A percentile compares a stretch with the other conserved stretches of the same genome.
These are phyloP conservation scores for Colletotrichum sp. DNA, from an alignment of 2,329 filamentous ascomycete genomes.

Conservation along the genomic window DNA sequence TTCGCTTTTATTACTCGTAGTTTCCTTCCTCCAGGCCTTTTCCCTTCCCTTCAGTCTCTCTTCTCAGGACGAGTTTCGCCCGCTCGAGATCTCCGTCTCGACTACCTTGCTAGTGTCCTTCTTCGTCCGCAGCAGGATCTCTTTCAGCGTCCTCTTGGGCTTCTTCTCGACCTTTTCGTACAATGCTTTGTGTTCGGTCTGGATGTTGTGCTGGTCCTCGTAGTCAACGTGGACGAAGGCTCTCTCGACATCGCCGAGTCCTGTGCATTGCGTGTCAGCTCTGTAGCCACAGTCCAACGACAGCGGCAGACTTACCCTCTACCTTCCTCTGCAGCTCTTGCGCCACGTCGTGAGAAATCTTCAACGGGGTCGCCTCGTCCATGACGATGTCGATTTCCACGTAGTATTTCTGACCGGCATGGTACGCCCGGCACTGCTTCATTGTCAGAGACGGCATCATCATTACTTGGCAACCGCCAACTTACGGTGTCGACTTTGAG, in stretches of 20 bases:
- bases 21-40: neutral
- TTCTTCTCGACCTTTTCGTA: slow-evolving; percentile 37
- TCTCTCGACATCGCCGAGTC: slow-evolving; percentile 43
- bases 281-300: neutral
- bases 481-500: slow-evolving; percentile 61
- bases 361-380: slow-evolving; percentile 58
- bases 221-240: slow-evolving; percentile 53
- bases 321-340: slow-evolving; percentile 66
- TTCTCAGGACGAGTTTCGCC: neutral
- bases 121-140: slow-evolving; percentile 30
- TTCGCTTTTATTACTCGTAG: neutral
- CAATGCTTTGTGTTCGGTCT: slow-evolving; percentile 48
- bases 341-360: slow-evolving; percentile 64
- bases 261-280: slow-evolving; percentile 2
- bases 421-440: slow-evolving; percentile 59
- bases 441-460: neutral
- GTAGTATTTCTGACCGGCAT: slow-evolving; percentile 66
- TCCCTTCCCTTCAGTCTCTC: neutral
- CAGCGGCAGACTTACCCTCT: slow-evolving; percentile 45
- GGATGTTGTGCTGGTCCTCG: slow-evolving; percentile 43
- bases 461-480: neutral
- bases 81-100: slow-evolving; percentile 3
- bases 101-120: slow-evolving; percentile 9
- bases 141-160: slow-evolving; percentile 34
- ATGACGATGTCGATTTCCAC: slow-evolving; percentile 69